phyloP scores from a whole-genome alignment of 495 filamentous ascomycete species.

The Apiosordaria backusii region DNA sequence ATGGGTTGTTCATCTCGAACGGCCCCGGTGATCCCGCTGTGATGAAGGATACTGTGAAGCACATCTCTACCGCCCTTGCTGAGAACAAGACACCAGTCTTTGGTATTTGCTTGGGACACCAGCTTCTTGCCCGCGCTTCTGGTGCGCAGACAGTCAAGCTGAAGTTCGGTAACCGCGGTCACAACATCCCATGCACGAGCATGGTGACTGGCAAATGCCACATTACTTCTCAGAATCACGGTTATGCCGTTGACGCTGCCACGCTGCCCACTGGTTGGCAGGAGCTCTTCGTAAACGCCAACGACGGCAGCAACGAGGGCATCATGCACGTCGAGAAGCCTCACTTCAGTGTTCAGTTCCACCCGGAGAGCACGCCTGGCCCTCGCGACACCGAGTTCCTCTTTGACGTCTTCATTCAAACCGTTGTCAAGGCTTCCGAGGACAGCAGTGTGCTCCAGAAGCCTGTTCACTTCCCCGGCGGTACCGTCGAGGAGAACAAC shows the following conservation, averaged over 20 bases:
- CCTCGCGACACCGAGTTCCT: slow-evolving; percentile 95
- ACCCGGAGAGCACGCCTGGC: slow-evolving; percentile 93
- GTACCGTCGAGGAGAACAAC: slow-evolving; percentile 70
- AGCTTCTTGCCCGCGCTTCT: slow-evolving; percentile 85
- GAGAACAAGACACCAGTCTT: slow-evolving; percentile 83
- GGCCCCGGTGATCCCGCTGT: slow-evolving; percentile 93
- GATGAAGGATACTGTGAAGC: slow-evolving; percentile 68
- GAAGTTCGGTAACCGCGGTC: slow-evolving; percentile 98
- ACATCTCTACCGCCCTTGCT: slow-evolving; percentile 66
- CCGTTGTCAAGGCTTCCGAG: slow-evolving; percentile 62
- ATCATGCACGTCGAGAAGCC: slow-evolving; percentile 81
- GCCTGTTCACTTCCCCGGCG: slow-evolving; percentile 82
- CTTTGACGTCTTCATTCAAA: slow-evolving; percentile 92
- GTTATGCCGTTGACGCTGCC: slow-evolving; percentile 81
- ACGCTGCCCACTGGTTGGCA: slow-evolving; percentile 76
- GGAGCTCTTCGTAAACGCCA: slow-evolving; percentile 95
- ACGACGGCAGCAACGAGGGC: slow-evolving; percentile 96
- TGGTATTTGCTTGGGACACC: slow-evolving; percentile 95
- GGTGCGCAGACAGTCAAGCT: slow-evolving; percentile 89
- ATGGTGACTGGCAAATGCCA: slow-evolving; percentile 91
- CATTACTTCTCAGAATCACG: slow-evolving; percentile 98
- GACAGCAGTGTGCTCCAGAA: slow-evolving; percentile 59
- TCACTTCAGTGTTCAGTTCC: slow-evolving; percentile 98
- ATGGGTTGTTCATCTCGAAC: slow-evolving; percentile 96
- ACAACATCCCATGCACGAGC: slow-evolving; percentile 97